Evolutionary conservation across 1,284 basidiomycete species (phyloP).

Genomic region (Volvariella volvacea): DNA sequence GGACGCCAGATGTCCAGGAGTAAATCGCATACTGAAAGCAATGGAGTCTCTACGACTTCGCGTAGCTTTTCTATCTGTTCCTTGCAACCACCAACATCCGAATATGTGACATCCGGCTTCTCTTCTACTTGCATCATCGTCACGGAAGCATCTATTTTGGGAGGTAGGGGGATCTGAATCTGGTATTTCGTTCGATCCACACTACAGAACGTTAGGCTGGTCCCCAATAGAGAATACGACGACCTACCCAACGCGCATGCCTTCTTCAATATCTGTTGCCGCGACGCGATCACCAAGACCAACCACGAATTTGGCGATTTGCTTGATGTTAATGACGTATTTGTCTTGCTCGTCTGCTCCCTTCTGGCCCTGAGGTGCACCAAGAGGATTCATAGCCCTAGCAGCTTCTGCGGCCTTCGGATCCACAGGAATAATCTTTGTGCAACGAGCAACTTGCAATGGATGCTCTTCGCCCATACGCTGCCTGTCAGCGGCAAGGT

Average conservation of each 20-base stretch:
- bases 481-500: slow-evolving; percentile 81
- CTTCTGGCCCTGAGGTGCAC: slow-evolving; percentile 78
- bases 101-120: slow-evolving; percentile 98
- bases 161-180: slow-evolving; percentile 99
- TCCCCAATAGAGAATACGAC: neutral
- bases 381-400: slow-evolving; percentile 62
- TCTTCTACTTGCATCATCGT: slow-evolving; percentile 99
- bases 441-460: slow-evolving; percentile 95
- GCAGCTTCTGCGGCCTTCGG: slow-evolving; percentile 66
- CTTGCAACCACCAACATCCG: slow-evolving; percentile 98
- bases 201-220: slow-evolving; percentile 28
- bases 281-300: slow-evolving; percentile 95
- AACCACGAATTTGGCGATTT: slow-evolving; percentile 99
- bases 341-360: slow-evolving; percentile 96
- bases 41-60: slow-evolving; percentile 97
- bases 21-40: slow-evolving; percentile 73
- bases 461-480: slow-evolving; percentile 92
- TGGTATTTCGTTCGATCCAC: slow-evolving; percentile 96
- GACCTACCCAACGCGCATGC: slow-evolving; percentile 95
- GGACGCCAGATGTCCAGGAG: neutral
- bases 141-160: slow-evolving; percentile 98
- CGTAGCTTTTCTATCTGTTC: slow-evolving; percentile 99
- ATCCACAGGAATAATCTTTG: slow-evolving; percentile 92
- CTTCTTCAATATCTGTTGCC: slow-evolving; percentile 98
- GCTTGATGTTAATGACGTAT: slow-evolving; percentile 99